Evolutionary conservation across 768 basidiomycete species (phyloP).

Genomic region (Mycena amicta): DNA sequence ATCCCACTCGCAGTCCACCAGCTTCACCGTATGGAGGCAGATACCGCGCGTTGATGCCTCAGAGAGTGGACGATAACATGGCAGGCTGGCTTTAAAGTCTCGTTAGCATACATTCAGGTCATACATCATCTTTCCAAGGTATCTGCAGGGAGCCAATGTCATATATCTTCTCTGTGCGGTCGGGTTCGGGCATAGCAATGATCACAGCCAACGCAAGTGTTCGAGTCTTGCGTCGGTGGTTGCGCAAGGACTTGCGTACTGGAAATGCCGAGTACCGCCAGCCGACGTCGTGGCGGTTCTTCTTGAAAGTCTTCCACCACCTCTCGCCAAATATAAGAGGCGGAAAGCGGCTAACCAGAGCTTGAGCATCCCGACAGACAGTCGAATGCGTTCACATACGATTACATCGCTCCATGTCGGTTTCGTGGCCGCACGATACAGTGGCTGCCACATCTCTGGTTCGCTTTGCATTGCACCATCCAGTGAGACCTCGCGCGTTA

Average conservation of each 20-base stretch:
- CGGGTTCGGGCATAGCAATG: constrained; percentile 11
- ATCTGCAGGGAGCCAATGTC: constrained; percentile 12
- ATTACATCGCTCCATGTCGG: constrained; percentile 15
- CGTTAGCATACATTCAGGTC: constrained; percentile 2
- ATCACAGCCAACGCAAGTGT: constrained; percentile 14
- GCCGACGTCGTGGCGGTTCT: neutral
- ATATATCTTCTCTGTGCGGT: constrained; percentile 3
- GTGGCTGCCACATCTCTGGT: constrained; percentile 15
- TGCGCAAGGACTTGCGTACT: neutral
- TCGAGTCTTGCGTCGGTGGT: neutral
- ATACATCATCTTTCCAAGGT: constrained; percentile 17
- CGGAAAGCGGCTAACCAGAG: constrained; percentile 14
- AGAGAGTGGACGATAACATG: constrained; percentile 10
- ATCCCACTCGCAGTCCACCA: constrained; percentile 9
- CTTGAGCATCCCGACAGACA: neutral
- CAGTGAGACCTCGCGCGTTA: constrained; percentile 12
- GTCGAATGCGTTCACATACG: constrained; percentile 4
- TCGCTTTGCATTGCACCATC: constrained; percentile 13
- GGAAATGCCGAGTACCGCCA: too few relatives aligned
- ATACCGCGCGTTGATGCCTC: constrained; percentile 16
- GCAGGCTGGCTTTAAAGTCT: constrained; percentile 16
- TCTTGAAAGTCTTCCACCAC: constrained; percentile 2
- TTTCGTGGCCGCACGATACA: neutral
- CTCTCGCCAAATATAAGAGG: constrained; percentile 6
- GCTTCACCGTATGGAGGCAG: constrained; percentile 17